Evolutionary conservation across 164 flowering plant species (phyloP).

Genomic region (Liquidambar formosana): DNA sequence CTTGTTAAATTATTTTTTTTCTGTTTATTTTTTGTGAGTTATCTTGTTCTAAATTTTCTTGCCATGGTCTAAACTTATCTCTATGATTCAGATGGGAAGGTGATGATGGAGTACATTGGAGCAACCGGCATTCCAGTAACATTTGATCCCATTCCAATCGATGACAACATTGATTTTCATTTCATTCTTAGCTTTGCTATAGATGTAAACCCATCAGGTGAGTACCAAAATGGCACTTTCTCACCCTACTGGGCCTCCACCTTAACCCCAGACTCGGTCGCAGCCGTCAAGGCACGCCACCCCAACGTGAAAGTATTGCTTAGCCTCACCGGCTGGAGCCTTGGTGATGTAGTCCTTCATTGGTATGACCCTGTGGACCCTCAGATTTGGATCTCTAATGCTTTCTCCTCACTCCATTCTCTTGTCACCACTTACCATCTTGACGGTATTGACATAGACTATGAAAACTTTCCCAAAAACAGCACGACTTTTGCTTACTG

Average conservation of each 20-base stretch:
- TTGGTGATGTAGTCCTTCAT: constrained; percentile 34
- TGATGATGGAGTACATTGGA: constrained; percentile 76
- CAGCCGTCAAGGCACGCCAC: constrained; percentile 33
- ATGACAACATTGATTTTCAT: constrained; percentile 51
- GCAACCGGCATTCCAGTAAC: constrained; percentile 51
- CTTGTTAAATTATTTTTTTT: no score
- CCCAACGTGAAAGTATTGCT: constrained; percentile 62
- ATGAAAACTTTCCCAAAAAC: constrained; percentile 47
- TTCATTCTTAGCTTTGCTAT: constrained; percentile 69
- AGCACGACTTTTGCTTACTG: constrained; percentile 51
- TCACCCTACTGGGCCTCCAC: constrained; percentile 57
- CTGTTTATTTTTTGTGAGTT: no score
- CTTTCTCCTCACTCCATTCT: constrained; percentile 43
- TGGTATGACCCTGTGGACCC: constrained; percentile 47
- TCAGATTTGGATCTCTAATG: constrained; percentile 53
- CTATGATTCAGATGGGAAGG: constrained; percentile 42
- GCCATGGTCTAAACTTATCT: neutral
- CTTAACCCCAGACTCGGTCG: constrained; percentile 46
- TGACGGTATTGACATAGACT: constrained; percentile 67
- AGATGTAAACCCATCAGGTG: constrained; percentile 49
- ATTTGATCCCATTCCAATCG: constrained; percentile 45
- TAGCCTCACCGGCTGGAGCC: constrained; percentile 78
- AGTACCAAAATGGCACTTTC: constrained; percentile 54
- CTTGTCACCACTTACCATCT: constrained; percentile 46
- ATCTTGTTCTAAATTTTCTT: neutral